Evolutionary conservation across 352 stramenopile species (phyloP), one percentile per base, ranked within the genome.

Genomic region (Globisporangium recalcitrans): DNA sequence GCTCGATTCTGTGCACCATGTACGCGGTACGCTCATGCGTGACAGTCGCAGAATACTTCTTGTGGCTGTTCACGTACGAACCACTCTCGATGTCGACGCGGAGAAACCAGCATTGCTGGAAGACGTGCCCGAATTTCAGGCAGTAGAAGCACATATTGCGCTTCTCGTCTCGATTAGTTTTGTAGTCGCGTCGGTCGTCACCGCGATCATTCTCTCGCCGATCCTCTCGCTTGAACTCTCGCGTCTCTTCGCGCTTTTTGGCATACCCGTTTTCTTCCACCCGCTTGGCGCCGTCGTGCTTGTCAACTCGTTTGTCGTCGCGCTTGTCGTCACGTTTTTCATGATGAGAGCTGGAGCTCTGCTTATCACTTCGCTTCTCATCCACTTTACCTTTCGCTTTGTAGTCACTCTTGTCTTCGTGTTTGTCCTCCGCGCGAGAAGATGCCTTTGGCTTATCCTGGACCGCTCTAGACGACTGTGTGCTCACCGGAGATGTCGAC

Each of bases 41-140:
- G 32, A 79, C 55, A 3, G 60, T 49, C 47, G 71, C 75, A n/a
- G 71, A 75, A 46, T 66, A 79, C 21, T 72, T 77, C 32, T 76
- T 75, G 54, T 82, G 71, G 3, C 57, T 73, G 38, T 60, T 53
- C 11, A 16, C 24, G 40, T 32, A 60, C 57, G 67, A 70, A 9
- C 66, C 55, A 34, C 73, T 77, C 29, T 77, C 63, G 48, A 82
- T 79, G 31, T 79, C 74, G 3, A 67, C 57, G 32, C 73, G 69
- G 22, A 82, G 48, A 46, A 71, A 82, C 74, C 74, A 79, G 57
- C 71, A 82, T 19, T 58, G 52, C 32, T 66, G 72, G 55, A 79
- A 69, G 42, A 69, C 57, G 42, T 82, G 74, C 2, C 71, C 74
- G 38, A 73, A 32, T 65, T 76, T 79, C 13, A 79, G 60, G 29